Conservation (phyloP, 2,329 filamentous ascomycete species). For the Pyricularia grisea region DNA sequence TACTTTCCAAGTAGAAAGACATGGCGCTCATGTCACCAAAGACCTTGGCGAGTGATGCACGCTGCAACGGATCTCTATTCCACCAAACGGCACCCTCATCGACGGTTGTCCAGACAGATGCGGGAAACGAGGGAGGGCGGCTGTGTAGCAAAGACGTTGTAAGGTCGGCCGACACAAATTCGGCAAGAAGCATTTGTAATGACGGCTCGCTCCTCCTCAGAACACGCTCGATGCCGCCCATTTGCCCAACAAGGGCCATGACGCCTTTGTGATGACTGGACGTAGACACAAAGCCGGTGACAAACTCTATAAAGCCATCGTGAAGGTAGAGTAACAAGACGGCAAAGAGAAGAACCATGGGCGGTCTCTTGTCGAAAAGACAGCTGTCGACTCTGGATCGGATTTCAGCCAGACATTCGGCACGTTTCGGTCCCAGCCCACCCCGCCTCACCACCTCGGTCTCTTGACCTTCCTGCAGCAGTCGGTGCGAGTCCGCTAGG, state of each 20-base stretch:
- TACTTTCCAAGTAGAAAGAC: conserved; percentile 18
- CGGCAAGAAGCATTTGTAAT: conserved; percentile 28
- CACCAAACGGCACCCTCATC: conserved; percentile 31
- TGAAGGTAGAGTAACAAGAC: conserved; percentile 32
- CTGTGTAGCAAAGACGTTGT: conserved; percentile 30
- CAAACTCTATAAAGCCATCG: conserved; percentile 26
- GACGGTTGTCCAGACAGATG: conserved; percentile 26
- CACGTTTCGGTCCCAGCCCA: conserved; percentile 15
- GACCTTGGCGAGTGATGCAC: conserved; percentile 23
- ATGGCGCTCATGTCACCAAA: conserved; percentile 21
- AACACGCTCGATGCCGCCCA: conserved; percentile 18
- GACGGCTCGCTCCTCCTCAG: conserved; percentile 17
- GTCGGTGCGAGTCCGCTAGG: conserved; percentile 20
- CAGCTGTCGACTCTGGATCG: conserved; percentile 15
- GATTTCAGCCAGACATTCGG: conserved; percentile 21
- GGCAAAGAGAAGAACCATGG: conserved; percentile 24
- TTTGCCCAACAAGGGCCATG: conserved; percentile 22
- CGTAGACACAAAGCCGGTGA: conserved; percentile 21
- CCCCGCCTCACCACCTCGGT: conserved; percentile 10
- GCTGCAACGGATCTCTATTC: conserved; percentile 24
- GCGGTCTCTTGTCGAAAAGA: conserved; percentile 18
- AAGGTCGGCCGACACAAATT: conserved; percentile 32
- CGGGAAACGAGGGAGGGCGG: conserved; percentile 24
- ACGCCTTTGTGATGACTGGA: conserved; percentile 25
- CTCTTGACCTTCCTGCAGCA: conserved; percentile 20